These are phyloP conservation scores for Boletus reticuloceps DNA, from an alignment of 768 basidiomycete genomes.

Conservation along the genomic window DNA sequence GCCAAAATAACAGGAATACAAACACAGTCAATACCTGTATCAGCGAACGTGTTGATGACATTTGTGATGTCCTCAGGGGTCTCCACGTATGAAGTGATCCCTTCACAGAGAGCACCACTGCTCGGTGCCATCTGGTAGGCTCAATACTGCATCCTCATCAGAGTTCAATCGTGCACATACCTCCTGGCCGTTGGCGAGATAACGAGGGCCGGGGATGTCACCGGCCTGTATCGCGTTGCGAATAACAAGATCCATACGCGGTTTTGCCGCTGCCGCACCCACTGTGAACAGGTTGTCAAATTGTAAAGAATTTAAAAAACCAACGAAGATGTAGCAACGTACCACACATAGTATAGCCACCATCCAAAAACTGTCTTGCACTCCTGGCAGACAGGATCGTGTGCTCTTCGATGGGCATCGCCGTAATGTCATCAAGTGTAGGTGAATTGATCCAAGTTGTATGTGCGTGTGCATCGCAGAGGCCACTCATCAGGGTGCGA, in stretches of 20 bases:
- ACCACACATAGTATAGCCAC: slow-evolving; percentile 40
- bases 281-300: slow-evolving; percentile 11
- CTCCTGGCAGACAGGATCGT: slow-evolving; percentile 29
- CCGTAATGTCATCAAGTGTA: slow-evolving; percentile 29
- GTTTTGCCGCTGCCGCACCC: slow-evolving; percentile 36
- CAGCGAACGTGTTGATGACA: slow-evolving; percentile 24
- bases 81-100: slow-evolving; percentile 34
- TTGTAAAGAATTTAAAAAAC: background rate
- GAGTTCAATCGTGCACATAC: slow-evolving; percentile 8
- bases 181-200: slow-evolving; percentile 36
- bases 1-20: background rate
- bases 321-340: background rate
- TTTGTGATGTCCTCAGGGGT: slow-evolving; percentile 28
- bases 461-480: slow-evolving; percentile 37
- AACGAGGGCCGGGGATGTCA: slow-evolving; percentile 36
- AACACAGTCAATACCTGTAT: slow-evolving; percentile 23
- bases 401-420: slow-evolving; percentile 33
- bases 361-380: slow-evolving; percentile 33
- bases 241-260: slow-evolving; percentile 32
- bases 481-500: slow-evolving; percentile 36
- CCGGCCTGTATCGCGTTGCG: slow-evolving; percentile 34
- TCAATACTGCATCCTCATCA: background rate
- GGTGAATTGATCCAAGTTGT: slow-evolving; percentile 31
- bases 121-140: slow-evolving; percentile 27
- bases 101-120: slow-evolving; percentile 29